phyloP scores from a whole-genome alignment of 2,329 filamentous ascomycete genomes.

The Ascosphaera aggregata region DNA sequence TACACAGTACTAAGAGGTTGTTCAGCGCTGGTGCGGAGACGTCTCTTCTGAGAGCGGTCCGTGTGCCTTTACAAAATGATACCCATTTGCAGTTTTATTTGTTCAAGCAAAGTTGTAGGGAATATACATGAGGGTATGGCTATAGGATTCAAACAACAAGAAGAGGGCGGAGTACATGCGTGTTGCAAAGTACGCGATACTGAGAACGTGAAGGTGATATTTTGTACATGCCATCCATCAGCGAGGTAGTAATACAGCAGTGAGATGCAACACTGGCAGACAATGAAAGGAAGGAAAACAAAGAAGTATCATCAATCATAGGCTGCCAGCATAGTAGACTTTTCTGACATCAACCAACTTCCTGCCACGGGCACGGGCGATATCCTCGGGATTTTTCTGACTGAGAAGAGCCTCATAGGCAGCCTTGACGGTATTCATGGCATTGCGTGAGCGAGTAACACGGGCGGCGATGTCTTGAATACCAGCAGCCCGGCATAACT shows the following conservation, averaged over 20 bases:
- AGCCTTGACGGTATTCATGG: constrained; percentile 96
- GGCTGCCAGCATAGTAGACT: constrained; percentile 73
- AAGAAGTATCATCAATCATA: neutral
- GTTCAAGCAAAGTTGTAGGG: neutral
- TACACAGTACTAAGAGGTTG: constrained; percentile 5
- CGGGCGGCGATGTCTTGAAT: constrained; percentile 68
- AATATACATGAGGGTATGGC: neutral
- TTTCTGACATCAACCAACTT: constrained; percentile 92
- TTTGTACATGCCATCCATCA: neutral
- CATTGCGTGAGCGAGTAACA: constrained; percentile 70
- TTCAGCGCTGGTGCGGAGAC: too few relatives aligned
- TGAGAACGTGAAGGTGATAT: neutral
- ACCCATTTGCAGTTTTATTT: neutral
- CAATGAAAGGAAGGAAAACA: constrained; percentile 1
- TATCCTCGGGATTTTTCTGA: constrained; percentile 71
- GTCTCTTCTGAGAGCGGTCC: too few relatives aligned
- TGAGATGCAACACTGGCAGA: neutral
- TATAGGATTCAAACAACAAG: neutral
- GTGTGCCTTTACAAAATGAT: constrained; percentile 3
- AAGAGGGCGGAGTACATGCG: neutral
- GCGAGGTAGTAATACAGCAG: neutral
- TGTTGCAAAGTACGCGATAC: neutral
- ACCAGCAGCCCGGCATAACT: constrained; percentile 72
- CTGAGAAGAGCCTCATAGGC: constrained; percentile 58
- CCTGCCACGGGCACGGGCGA: constrained; percentile 72